These are phyloP conservation scores for Tuber microsphaerosporum DNA, from an alignment of 495 filamentous ascomycete genomes.

Conservation along the genomic window DNA sequence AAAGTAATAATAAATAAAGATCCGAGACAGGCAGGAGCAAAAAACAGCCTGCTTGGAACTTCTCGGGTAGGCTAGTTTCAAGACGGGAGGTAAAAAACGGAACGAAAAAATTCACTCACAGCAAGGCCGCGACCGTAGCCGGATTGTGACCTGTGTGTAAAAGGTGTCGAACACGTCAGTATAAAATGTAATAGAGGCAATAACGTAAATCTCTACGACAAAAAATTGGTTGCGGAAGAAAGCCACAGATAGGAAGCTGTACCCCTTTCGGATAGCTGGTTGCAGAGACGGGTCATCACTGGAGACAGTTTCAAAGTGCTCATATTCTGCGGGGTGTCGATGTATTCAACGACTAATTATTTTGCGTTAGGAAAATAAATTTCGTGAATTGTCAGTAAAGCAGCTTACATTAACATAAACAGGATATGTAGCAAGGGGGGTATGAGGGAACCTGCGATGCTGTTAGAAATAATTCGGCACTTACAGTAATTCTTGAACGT, in stretches of 20 bases:
- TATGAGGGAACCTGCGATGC: neutral
- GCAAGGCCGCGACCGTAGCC: slow-evolving; percentile 38
- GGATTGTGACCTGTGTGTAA: slow-evolving; percentile 35
- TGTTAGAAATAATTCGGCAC: slow-evolving; percentile 6
- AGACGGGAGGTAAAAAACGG: neutral
- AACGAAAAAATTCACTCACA: slow-evolving; percentile 24
- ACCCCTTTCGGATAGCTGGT: slow-evolving; percentile 31
- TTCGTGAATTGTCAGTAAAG: neutral
- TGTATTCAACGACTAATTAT: slow-evolving; percentile 37
- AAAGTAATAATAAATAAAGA: neutral
- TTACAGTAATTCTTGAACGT: slow-evolving; percentile 35
- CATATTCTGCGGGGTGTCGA: slow-evolving; percentile 37
- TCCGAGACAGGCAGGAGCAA: neutral
- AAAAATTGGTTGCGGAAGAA: slow-evolving; percentile 5
- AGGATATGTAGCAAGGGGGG: neutral
- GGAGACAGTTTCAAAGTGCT: slow-evolving; percentile 33
- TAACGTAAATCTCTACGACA: slow-evolving; percentile 16
- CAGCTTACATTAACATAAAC: neutral
- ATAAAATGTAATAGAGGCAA: neutral
- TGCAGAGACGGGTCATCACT: slow-evolving; percentile 37
- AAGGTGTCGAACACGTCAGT: neutral
- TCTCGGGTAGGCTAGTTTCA: slow-evolving; percentile 7
- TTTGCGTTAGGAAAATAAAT: slow-evolving; percentile 14
- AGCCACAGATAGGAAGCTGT: slow-evolving; percentile 8
- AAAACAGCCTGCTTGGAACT: neutral